Conservation (phyloP, 1,284 basidiomycete species). For the Cryptococcus jaspeensis region DNA sequence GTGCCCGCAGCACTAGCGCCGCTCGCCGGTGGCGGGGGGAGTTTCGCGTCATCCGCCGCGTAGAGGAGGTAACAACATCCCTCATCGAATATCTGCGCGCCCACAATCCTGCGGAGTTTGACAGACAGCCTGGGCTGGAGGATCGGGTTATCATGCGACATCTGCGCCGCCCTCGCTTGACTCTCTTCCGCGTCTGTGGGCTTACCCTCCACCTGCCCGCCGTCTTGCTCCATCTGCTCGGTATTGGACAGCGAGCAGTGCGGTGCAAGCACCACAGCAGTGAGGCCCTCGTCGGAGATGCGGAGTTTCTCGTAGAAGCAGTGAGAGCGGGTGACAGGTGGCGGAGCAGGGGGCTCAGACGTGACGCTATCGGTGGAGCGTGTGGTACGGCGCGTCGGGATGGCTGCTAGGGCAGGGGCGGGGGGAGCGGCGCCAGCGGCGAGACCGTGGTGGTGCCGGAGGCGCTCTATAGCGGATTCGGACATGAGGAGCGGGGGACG, state of each 20-base stretch:
- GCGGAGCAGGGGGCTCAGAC: conserved; percentile 2
- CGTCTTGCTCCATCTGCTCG: conserved; percentile 25
- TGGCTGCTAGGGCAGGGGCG: background rate
- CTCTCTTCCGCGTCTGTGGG: conserved; percentile 22
- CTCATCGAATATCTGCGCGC: conserved; percentile 31
- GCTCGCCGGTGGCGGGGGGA: background rate
- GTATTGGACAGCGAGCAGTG: conserved; percentile 30
- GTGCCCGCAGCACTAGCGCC: background rate
- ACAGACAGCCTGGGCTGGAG: conserved; percentile 27
- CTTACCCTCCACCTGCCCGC: conserved; percentile 20
- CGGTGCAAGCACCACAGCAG: conserved; percentile 34
- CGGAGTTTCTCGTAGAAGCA: conserved; percentile 38
- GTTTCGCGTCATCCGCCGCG: conserved; percentile 13
- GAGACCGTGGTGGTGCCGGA: conserved; percentile 23
- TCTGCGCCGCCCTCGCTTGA: conserved; percentile 13
- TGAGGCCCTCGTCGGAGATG: conserved; percentile 22
- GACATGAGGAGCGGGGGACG: conserved; percentile 9
- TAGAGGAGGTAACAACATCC: conserved; percentile 36
- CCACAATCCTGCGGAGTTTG: conserved; percentile 37
- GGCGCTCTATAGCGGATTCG: conserved; percentile 10
- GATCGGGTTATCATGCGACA: conserved; percentile 17
- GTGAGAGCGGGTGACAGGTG: conserved; percentile 35
- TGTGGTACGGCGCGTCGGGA: conserved; percentile 9
- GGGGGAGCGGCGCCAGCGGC: background rate
- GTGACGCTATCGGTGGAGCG: background rate